phyloP scores from a whole-genome alignment of 1,284 basidiomycete genomes.

The Cryptococcus deneoformans region DNA sequence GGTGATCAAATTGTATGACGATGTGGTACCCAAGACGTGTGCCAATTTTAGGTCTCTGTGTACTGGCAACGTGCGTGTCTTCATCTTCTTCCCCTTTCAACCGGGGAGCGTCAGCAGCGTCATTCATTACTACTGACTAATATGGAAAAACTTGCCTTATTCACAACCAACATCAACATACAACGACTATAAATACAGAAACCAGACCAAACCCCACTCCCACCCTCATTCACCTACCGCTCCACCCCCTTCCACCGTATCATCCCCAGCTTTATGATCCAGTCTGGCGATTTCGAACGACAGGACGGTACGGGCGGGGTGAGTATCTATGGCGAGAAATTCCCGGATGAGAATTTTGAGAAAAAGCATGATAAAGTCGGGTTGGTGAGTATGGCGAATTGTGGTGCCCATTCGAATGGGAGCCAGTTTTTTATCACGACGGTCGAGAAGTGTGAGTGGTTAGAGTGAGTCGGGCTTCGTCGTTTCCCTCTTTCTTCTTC shows the following conservation, averaged over 20 bases:
- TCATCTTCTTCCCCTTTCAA: background rate
- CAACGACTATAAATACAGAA: conserved; percentile 24
- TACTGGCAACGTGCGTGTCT: conserved; percentile 50
- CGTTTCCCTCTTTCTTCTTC: conserved; percentile 50
- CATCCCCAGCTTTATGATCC: conserved; percentile 63
- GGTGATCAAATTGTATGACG: conserved; percentile 52
- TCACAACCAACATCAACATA: too few species aligned
- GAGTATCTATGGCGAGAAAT: conserved; percentile 20
- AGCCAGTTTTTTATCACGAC: conserved; percentile 65
- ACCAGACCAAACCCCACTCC: conserved; percentile 24
- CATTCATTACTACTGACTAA: background rate
- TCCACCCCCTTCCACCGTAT: conserved; percentile 64
- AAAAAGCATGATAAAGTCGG: background rate
- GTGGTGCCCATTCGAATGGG: conserved; percentile 53
- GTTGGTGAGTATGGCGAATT: conserved; percentile 64
- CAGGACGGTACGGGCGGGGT: conserved; percentile 58
- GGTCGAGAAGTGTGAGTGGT: conserved; percentile 62
- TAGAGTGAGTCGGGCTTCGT: conserved; percentile 37
- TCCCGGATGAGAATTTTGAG: conserved; percentile 71
- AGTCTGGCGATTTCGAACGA: conserved; percentile 66
- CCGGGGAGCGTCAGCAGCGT: too few species aligned
- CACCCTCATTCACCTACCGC: conserved; percentile 58
- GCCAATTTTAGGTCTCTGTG: conserved; percentile 62
- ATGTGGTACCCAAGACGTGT: conserved; percentile 36
- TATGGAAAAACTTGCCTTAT: background rate